Evolutionary conservation across 768 basidiomycete species (phyloP), one percentile per base, ranked within the genome.

Genomic region (Termitomyces sp.): DNA sequence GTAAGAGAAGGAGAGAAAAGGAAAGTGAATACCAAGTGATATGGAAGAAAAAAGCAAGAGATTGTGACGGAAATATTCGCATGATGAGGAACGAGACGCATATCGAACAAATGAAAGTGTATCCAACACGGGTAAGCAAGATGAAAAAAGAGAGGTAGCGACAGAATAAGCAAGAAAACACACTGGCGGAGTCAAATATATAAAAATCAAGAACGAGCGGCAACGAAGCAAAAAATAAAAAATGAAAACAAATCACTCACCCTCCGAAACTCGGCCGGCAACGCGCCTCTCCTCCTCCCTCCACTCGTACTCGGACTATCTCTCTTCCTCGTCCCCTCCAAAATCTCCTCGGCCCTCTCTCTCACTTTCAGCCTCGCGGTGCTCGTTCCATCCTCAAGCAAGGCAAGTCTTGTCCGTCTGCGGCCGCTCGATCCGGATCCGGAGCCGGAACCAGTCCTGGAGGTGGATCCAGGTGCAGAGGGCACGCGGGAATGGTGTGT

Each of bases 191-290:
- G 25, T 25, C 25, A 25, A 1, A 25, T 25, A 25, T 25, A 25
- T 25, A 25, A 25, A 25, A 25, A 25, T 25, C 25, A 25, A 25
- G 25, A 25, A 25, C 25, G 25, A 25, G 25, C 25, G 25, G 25
- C 25, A 25, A 25, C 25, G 25, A 25, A 38, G 52, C 14, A 47
- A 29, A 59, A n/a, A 20, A 51, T 15, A 15, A 40, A 32, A 10
- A 31, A 31, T 8, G 42, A 42, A 36, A 48, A 37, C 31, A 20
- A 53, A 51, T 49, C 31, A 59, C 64, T 51, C 47, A 38, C 51
- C 51, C 61, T 71, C 63, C 77, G 66, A 70, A 81, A 78, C 65
- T 84, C 78, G 64, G 67, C 68, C 1, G 80, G 81, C 60, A 81
- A 60, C 14, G 79, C 77, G 17, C 60, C 70, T 53, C 86, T 76